These are phyloP conservation scores for Cordyceps militaris DNA, from an alignment of 2,329 filamentous ascomycete species.

Conservation along the genomic window DNA sequence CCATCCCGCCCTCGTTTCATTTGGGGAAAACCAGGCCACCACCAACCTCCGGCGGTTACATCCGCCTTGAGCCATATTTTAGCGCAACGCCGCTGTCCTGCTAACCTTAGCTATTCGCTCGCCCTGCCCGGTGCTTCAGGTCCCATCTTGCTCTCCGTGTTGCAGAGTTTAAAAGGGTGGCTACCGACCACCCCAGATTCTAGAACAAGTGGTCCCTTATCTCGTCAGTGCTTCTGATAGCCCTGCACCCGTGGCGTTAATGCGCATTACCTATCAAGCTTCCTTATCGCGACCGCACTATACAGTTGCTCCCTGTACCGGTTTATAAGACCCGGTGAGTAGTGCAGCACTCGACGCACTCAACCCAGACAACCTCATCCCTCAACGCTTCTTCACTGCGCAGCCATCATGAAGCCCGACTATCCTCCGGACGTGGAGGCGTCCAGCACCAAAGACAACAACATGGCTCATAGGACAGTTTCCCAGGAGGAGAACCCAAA, in stretches of 20 bases:
- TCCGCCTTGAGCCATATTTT: not conserved
- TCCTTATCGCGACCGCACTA: not conserved
- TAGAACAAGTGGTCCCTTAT: conserved; percentile 4
- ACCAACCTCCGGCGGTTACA: not conserved
- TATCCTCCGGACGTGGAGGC: not conserved
- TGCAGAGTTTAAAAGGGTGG: not conserved
- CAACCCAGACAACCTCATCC: not conserved
- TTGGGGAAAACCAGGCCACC: not conserved
- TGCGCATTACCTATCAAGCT: not conserved
- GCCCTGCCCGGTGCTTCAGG: not conserved
- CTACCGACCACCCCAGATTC: not conserved
- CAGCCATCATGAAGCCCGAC: not conserved
- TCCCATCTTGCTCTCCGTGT: not conserved
- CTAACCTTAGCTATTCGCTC: not conserved
- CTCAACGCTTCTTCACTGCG: not conserved
- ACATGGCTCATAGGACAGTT: not conserved
- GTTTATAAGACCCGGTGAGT: not conserved
- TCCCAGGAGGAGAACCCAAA: conserved; percentile 15
- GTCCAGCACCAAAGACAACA: conserved; percentile 3
- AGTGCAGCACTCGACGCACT: not conserved
- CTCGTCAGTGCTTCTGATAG: not conserved
- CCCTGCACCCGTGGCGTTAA: not conserved
- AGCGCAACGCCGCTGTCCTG: not conserved
- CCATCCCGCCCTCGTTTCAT: not conserved
- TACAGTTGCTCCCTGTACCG: not conserved